A percentile compares a stretch with the other conserved stretches of the same genome.
phyloP scores from a whole-genome alignment of 306 rosid genomes.

The Geum urbanum region DNA sequence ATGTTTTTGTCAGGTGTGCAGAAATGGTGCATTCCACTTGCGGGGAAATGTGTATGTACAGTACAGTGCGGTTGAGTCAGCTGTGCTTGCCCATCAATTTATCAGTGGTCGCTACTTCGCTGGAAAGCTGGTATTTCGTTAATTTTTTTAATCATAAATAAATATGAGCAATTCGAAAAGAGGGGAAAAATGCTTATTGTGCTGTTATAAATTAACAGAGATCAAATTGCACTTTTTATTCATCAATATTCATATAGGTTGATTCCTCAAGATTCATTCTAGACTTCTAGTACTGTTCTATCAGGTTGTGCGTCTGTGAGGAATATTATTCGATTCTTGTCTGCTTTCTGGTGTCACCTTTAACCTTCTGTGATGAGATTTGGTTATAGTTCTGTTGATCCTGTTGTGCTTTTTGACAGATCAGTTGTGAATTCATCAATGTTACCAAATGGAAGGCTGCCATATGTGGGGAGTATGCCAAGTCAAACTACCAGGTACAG shows the following conservation, averaged over 20 bases:
- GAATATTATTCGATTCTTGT: background rate
- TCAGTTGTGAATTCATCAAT: slow-evolving; percentile 70
- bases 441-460: slow-evolving; percentile 92
- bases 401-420: slow-evolving; percentile 47
- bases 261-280: background rate
- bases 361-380: background rate
- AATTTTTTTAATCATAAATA: background rate
- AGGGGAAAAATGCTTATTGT: background rate
- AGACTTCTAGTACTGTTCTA: background rate
- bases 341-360: background rate
- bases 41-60: slow-evolving; percentile 88
- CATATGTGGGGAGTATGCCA: slow-evolving; percentile 95
- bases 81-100: slow-evolving; percentile 58
- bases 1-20: slow-evolving; percentile 67
- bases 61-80: slow-evolving; percentile 69
- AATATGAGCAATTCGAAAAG: background rate
- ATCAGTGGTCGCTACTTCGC: slow-evolving; percentile 80
- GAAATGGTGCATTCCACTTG: slow-evolving; percentile 88
- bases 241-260: too few relatives aligned
- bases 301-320: slow-evolving; percentile 8
- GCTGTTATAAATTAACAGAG: background rate
- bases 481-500: slow-evolving; percentile 74
- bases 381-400: slow-evolving; percentile 1
- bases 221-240: background rate
- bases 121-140: slow-evolving; percentile 69